phyloP scores from a whole-genome alignment of 2,329 filamentous ascomycete genomes.

The Botryotinia calthae region DNA sequence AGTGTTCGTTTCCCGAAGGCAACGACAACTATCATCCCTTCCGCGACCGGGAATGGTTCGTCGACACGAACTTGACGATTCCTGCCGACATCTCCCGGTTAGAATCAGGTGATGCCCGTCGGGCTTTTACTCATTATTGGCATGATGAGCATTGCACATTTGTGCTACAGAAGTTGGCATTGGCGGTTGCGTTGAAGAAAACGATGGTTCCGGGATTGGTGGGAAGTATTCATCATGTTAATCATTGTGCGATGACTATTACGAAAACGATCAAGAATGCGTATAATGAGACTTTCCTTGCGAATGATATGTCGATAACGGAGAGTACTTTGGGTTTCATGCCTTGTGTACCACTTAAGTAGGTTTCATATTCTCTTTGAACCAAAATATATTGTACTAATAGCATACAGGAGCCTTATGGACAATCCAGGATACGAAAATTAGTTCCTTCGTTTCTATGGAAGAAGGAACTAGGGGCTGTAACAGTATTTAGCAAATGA shows the following conservation, averaged over 20 bases:
- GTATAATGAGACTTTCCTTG: not conserved
- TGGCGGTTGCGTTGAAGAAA: too few relatives aligned
- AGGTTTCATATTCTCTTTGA: not conserved
- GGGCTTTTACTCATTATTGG: too few relatives aligned
- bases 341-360: not conserved
- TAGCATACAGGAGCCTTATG: too few relatives aligned
- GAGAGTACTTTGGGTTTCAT: not conserved
- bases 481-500: too few relatives aligned
- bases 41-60: not conserved
- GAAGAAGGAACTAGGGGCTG: too few relatives aligned
- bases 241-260: not conserved
- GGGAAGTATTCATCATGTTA: not conserved
- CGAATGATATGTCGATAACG: not conserved
- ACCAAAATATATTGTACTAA: too few relatives aligned
- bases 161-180: too few relatives aligned
- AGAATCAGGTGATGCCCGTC: too few relatives aligned
- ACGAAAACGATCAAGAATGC: not conserved
- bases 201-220: slow-evolving; percentile 2
- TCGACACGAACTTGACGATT: not conserved
- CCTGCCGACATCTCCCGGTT: too few relatives aligned
- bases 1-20: not conserved
- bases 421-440: too few relatives aligned
- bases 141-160: too few relatives aligned
- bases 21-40: slow-evolving; percentile 7
- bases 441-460: too few relatives aligned